Evolutionary conservation across 1,284 basidiomycete genomes (phyloP), one percentile per base, ranked within the genome.

Genomic region (Sporisorium scitamineum): DNA sequence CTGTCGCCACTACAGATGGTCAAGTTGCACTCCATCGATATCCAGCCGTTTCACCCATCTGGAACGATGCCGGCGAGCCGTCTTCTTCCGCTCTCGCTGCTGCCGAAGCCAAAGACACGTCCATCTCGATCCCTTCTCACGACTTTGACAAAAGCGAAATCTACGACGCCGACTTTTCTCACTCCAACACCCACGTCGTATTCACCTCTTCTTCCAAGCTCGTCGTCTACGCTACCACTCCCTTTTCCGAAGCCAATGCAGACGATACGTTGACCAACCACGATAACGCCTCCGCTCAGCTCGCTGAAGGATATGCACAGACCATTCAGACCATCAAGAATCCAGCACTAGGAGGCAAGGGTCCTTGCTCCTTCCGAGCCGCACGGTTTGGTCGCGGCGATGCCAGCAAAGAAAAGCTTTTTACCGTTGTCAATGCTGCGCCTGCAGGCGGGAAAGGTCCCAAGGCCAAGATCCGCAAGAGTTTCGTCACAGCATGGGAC

Each of bases 401-500:
- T 11, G 68, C 70, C 16, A 65, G 66, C 62, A 67, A 62, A 27
- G 62, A 80, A 31, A 67, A 67, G 58, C 78, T 82, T 22, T 81
- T 80, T 55, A 82, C 80, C 24, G 79, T 82, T 14, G 80, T 82
- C 56, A 82, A 82, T 53, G 68, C 80, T 42, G 74, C 69, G 16
- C 70, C 68, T 7, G 61, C 69, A 13, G 65, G 61, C 20, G 73
- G 70, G 39, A 68, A 59, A 54, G 73, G 65, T 2, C 61, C 63
- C 48, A 76, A 73, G 52, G 78, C 73, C 20, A 84, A 83, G 77
- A 67, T 70, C 29, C 77, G 82, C 52, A 79, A 76, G 61, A 82
- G 81, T 58, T 85, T 83, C 52, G 63, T 85, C 27, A 76, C 72
- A 22, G 71, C 78, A 10, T 85, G 84, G 84, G 70, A 83, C 45